Base-by-base conservation (phyloP, 2,329 filamentous ascomycete species). In the Plenodomus tracheiphilus region DNA sequence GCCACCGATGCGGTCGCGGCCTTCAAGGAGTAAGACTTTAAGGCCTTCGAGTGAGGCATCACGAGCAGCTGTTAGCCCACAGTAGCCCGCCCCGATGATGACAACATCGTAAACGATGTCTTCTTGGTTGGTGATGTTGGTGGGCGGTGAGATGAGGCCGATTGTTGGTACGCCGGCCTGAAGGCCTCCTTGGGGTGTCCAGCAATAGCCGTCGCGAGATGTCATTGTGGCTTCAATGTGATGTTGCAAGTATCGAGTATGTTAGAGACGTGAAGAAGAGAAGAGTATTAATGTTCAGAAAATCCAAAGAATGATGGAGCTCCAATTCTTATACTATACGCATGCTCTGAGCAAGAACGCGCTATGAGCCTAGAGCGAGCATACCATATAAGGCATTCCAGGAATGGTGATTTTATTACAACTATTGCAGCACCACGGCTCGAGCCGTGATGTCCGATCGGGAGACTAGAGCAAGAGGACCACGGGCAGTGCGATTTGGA, bases 1-100 rank as follows among this genome's bases (percentile, higher is more conserved):
- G 1, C 74, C 74, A 3, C 74, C 74, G n/a, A 76, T 73, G 2
- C 74, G 71, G 46, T 76, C 73, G 0, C 74, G 68, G 3, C 66
- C 75, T 48, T 76, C 73, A 0, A 76, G 38, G 2, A 74, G 50
- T 1, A 75, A 51, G 0, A 73, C 66, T 35, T 54, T 51, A 2
- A 59, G 30, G 9, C 62, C 62, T 32, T 59, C 56, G 7, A 54
- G 38, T 1, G 58, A 40, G 37, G 53, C 47, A 41, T 66, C 59
- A 16, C 60, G 54, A 1, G 64, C 62, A 25, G 64, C 62, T 17
- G 62, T 63, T 2, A 65, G 46, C 4, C 63, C 62, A 30, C 53
- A 60, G 30, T 65, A 64, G 5, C 63, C 63, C 7, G 57, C 63
- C 9, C 61, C 63, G 15, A 66, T 50, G 13, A 66, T 46, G 1